These are phyloP conservation scores for Ustilago hordei DNA, from an alignment of 1,284 basidiomycete species.

Conservation along the genomic window DNA sequence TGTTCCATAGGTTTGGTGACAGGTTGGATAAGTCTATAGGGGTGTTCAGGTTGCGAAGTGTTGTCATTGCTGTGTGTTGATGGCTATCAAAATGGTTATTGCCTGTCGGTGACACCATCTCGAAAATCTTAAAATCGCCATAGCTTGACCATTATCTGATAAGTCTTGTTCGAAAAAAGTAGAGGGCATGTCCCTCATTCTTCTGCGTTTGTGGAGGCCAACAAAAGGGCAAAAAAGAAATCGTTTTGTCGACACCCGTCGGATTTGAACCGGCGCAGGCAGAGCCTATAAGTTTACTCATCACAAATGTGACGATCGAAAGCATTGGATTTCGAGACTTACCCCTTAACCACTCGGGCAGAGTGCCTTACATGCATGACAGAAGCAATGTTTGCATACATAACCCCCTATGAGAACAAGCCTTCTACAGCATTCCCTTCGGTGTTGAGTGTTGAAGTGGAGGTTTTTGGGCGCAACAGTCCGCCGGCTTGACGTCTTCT, in stretches of 20 bases:
- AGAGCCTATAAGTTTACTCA: slow-evolving; percentile 46
- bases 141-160: slow-evolving; percentile 7
- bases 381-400: neutral
- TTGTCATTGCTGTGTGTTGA: no score
- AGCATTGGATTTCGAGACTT: slow-evolving; percentile 30
- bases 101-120: neutral
- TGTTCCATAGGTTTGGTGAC: no score
- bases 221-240: slow-evolving; percentile 9
- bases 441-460: neutral
- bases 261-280: slow-evolving; percentile 53
- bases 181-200: neutral
- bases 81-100: no score
- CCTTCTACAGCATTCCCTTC: neutral
- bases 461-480: slow-evolving; percentile 1
- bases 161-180: neutral
- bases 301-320: slow-evolving; percentile 31
- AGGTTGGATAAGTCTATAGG: no score
- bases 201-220: no score
- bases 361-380: slow-evolving; percentile 16
- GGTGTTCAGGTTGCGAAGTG: no score
- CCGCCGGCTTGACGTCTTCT: slow-evolving; percentile 14
- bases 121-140: slow-evolving; percentile 1
- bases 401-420: neutral
- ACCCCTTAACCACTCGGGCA: slow-evolving; percentile 55
- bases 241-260: slow-evolving; percentile 37